phyloP scores from a whole-genome alignment of 2,329 filamentous ascomycete species.

The Cladosporium velox region DNA sequence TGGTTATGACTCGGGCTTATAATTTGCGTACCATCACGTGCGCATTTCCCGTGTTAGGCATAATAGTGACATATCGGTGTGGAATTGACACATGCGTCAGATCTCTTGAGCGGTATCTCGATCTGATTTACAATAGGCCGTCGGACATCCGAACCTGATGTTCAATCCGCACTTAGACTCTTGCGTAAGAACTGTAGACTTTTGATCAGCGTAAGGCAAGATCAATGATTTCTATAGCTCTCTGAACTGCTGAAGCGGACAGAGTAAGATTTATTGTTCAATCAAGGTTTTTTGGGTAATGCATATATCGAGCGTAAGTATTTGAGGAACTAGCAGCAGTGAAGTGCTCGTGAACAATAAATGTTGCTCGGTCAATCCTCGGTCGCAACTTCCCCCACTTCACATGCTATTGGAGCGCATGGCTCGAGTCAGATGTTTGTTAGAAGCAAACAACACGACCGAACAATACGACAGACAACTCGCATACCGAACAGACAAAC shows the following conservation, averaged over 20 bases:
- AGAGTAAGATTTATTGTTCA: background rate
- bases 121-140: background rate
- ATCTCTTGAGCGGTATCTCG: background rate
- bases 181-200: background rate
- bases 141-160: background rate
- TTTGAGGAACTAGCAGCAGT: background rate
- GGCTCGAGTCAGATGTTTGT: background rate
- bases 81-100: background rate
- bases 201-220: background rate
- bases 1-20: background rate
- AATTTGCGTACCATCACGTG: background rate
- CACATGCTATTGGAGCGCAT: conserved; percentile 12
- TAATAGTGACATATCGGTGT: background rate
- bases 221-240: background rate
- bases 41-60: background rate
- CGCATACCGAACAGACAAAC: background rate
- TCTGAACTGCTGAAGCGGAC: background rate
- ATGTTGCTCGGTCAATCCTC: background rate
- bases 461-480: background rate
- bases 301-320: background rate
- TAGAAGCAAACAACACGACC: background rate
- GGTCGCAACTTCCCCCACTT: background rate
- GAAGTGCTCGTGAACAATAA: background rate
- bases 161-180: background rate
- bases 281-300: background rate